Base-by-base conservation (phyloP, 2,329 filamentous ascomycete genomes). In the Cadophora sp. region DNA sequence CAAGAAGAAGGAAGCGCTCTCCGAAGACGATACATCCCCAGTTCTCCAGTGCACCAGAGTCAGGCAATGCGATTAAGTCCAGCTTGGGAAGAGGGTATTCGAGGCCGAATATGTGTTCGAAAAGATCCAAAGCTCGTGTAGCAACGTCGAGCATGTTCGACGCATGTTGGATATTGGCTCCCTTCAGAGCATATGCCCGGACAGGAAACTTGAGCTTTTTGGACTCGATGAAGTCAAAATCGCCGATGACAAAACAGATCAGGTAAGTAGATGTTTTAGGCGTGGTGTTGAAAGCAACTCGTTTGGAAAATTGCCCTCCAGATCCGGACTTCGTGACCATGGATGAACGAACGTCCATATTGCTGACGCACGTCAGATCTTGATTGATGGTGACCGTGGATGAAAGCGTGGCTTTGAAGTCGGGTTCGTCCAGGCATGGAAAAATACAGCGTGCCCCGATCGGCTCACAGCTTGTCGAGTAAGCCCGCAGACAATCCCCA, bases 11-110 rank as follows among this genome's bases (percentile, higher is more conserved):
- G 12, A 19, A 65, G 14, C 53, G 64, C 9, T 91, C 89, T 89
- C 85, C 46, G 91, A 91, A 92, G 3, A 89, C 92, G 68, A 92
- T 84, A 69, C 91, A 79, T 73, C 90, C 90, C 90, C 90, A 92
- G 77, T 92, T 91, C 82, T 92, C 90, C 89, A 92, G 92, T 40
- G 88, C 90, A 67, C 90, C 90, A 37, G 88, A 87, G 75, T 91
- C 89, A 9, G 90, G 90, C 75, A 92, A 88, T 48, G 89, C 90
- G 71, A 92, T 85, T 87, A 92, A 90, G 79, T 92, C 90, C 87
- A 92, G 91, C 83, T 92, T 92, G 31, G 90, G 90, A 40, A 92
- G 81, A 1, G 90, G 90, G 78, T 90, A 92, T 12, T 84, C 80
- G 78, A 84, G 88, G 73, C 86, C 86, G 74, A 92, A 92, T 3